Conservation (phyloP, 805 yeast species). For the Candida mattraensis region DNA sequence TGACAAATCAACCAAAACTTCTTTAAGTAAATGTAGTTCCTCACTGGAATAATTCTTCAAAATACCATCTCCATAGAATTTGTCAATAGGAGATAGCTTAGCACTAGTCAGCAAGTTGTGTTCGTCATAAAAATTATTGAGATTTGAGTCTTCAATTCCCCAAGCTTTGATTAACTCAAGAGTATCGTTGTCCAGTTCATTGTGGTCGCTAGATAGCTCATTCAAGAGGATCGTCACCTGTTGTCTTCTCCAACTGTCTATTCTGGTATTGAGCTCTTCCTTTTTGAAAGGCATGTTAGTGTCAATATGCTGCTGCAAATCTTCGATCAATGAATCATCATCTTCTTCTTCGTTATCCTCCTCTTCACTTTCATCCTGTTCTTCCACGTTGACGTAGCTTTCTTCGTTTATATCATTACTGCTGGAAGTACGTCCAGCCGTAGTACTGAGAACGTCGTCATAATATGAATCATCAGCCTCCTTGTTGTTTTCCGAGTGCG, state of each 20-base stretch:
- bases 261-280: slow-evolving; percentile 29
- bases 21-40: slow-evolving; percentile 23
- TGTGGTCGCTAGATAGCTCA: slow-evolving; percentile 16
- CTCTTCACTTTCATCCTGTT: slow-evolving; percentile 15
- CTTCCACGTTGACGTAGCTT: slow-evolving; percentile 21
- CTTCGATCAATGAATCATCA: slow-evolving; percentile 31
- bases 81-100: slow-evolving; percentile 7
- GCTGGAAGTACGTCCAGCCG: slow-evolving; percentile 16
- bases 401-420: slow-evolving; percentile 13
- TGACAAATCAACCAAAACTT: slow-evolving; percentile 22
- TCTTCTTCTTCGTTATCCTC: slow-evolving; percentile 25
- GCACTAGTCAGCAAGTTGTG: slow-evolving; percentile 2
- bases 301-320: slow-evolving; percentile 24
- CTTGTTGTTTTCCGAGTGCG: slow-evolving; percentile 13
- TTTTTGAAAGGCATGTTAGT: slow-evolving; percentile 15
- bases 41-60: slow-evolving; percentile 20
- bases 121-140: not conserved
- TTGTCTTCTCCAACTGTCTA: slow-evolving; percentile 33
- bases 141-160: slow-evolving; percentile 31
- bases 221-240: slow-evolving; percentile 25
- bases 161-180: slow-evolving; percentile 30
- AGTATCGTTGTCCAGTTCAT: slow-evolving; percentile 20
- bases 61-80: slow-evolving; percentile 25
- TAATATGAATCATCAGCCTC: slow-evolving; percentile 16
- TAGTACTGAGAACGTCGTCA: slow-evolving; percentile 29